These are phyloP conservation scores for Eimeria tenella DNA, from an alignment of 169 alveolate genomes.

Conservation along the genomic window DNA sequence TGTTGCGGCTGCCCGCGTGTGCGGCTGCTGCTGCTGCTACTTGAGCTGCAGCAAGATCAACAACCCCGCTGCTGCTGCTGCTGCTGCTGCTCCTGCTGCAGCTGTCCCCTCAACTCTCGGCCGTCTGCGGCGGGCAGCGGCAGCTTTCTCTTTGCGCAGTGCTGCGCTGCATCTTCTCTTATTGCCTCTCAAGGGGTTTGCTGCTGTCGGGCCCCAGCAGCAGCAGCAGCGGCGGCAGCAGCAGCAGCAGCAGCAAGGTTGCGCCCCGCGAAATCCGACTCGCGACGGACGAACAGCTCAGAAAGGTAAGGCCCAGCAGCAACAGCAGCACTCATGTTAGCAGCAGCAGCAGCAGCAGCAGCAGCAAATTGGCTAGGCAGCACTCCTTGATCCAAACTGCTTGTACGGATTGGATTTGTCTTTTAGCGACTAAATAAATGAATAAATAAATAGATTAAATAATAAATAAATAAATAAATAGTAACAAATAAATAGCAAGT, in stretches of 20 bases:
- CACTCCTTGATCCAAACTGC: too few relatives aligned
- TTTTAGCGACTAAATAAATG: too few relatives aligned
- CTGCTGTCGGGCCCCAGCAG: not conserved
- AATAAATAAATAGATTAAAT: too few relatives aligned
- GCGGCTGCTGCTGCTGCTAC: not conserved
- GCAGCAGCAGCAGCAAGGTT: not conserved
- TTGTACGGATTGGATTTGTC: too few relatives aligned
- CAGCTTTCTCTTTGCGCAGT: conserved; percentile 57
- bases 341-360: not conserved
- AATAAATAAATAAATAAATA: too few relatives aligned
- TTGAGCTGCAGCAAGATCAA: not conserved
- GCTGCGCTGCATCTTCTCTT: conserved; percentile 9
- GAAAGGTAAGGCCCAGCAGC: not conserved
- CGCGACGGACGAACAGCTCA: not conserved
- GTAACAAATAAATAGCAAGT: too few relatives aligned
- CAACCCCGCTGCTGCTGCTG: not conserved
- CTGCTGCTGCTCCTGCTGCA: conserved; percentile 21
- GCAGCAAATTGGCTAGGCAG: not conserved
- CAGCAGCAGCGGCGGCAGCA: not conserved
- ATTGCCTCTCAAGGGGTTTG: conserved; percentile 1
- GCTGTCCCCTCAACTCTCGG: conserved; percentile 28
- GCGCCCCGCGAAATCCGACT: not conserved
- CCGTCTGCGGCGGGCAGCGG: conserved; percentile 54
- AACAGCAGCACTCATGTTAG: not conserved
- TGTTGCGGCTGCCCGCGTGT: too few relatives aligned